Percentiles rank a stretch among this genome's conserved stretches.
These are phyloP conservation scores for Pseudogymnoascus sp. DNA, from an alignment of 2,329 filamentous ascomycete genomes.

Conservation along the genomic window DNA sequence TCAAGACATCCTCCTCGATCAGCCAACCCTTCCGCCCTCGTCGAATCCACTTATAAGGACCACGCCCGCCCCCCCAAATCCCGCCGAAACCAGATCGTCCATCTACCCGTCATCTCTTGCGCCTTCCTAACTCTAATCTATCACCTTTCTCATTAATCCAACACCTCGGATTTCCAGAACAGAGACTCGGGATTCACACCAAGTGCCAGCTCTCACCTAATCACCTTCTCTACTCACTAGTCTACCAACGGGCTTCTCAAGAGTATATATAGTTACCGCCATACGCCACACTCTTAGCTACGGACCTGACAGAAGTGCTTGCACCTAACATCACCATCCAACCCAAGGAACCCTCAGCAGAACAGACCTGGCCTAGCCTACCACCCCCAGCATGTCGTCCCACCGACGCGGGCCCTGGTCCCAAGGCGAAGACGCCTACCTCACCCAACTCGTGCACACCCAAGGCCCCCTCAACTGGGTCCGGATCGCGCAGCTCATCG, in stretches of 20 bases:
- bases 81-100: not conserved
- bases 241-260: not conserved
- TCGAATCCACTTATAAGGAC: not conserved
- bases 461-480: constrained; percentile 86
- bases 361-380: not conserved
- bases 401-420: constrained; percentile 79
- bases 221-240: not conserved
- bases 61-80: not conserved
- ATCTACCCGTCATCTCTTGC: not conserved
- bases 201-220: not conserved
- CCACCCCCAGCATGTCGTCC: constrained; percentile 20
- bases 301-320: not conserved
- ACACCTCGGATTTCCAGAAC: not conserved
- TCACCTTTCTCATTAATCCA: not conserved
- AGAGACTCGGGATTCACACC: not conserved
- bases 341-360: not conserved
- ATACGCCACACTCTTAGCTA: not conserved
- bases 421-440: constrained; percentile 61
- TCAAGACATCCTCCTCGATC: not conserved
- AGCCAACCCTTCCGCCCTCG: not conserved
- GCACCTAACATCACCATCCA: not conserved
- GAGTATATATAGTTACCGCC: not conserved
- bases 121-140: not conserved
- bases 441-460: constrained; percentile 61
- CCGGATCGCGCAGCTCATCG: constrained; percentile 67